phyloP scores from a whole-genome alignment of 164 flowering plant species.

The Stephania japonica region DNA sequence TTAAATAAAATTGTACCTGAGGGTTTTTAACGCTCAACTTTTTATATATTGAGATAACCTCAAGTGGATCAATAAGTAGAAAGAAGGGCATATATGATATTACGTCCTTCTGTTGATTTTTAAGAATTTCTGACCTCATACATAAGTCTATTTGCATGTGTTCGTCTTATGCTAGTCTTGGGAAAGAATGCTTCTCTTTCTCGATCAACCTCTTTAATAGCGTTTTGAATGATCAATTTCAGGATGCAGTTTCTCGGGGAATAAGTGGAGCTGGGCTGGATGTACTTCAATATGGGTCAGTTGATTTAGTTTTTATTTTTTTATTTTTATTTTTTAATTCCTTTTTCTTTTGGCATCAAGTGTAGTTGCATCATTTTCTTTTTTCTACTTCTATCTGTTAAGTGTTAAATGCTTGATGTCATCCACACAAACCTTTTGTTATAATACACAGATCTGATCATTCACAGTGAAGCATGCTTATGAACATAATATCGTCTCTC shows the following conservation, averaged over 20 bases:
- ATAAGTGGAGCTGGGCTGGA: constrained; percentile 66
- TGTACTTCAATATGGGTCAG: constrained; percentile 87
- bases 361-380: too few relatives aligned
- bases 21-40: background rate
- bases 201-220: background rate
- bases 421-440: background rate
- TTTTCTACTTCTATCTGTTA: too few relatives aligned
- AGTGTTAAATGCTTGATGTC: background rate
- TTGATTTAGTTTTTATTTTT: background rate
- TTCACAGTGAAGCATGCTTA: background rate
- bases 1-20: background rate
- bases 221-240: constrained; percentile 19
- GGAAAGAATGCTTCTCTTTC: background rate
- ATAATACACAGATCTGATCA: background rate
- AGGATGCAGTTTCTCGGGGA: constrained; percentile 96
- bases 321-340: background rate
- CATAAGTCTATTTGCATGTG: background rate
- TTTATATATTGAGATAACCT: background rate
- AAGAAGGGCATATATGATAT: background rate
- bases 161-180: background rate
- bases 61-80: background rate
- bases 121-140: background rate
- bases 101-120: background rate
- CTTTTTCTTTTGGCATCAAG: background rate
- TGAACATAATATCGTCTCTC: constrained; percentile 3